Base-by-base conservation (phyloP, 2,329 filamentous ascomycete species). In the Capronia coronata region DNA sequence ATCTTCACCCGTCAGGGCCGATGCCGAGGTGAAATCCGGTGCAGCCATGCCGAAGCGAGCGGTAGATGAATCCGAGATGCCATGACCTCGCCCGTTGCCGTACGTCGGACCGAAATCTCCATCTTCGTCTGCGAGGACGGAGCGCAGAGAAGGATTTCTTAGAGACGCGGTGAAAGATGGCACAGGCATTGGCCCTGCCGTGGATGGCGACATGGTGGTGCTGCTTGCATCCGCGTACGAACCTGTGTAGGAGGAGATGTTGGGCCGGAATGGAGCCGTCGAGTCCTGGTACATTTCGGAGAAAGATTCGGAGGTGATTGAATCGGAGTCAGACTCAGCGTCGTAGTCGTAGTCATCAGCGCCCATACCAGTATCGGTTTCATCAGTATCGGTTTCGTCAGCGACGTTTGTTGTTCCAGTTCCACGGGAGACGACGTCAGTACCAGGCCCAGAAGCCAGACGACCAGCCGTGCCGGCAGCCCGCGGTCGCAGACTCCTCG, bases 201-300 rank as follows among this genome's bases (percentile, higher is more conserved):
- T 7, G 22, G n/a, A 4, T 25, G 16, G 1, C 25, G 9, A 6
- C 37, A 19, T 18, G 37, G n/a, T 54, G 18, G 53, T 66, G 65
- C 50, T 53, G 30, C 63, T 61, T 0, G 66, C 10, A 10, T 27
- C 25, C 6, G 25, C 10, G 25, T 27, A 27, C 25, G 29, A 32
- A 11, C 29, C 63, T 23, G 64, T 67, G 60, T 88, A 87, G 1
- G 76, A 78, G 0, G 84, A 82, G 19, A 89, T 74, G 64, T 93
- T 93, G 23, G 87, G 86, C 2, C 87, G 75, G 68, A 93, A 93
- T 1, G 86, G 86, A 0, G 82, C 80, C 35, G 79, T 81, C 29
- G 81, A 78, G 62, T 91, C 86, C 64, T 91, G 86, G 62, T 87
- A 89, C 23, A 87, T 83, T 64, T 91, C 85, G 2, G 80, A 75